Conservation (phyloP, 352 stramenopile species). For the Achlya hypogyna region DNA sequence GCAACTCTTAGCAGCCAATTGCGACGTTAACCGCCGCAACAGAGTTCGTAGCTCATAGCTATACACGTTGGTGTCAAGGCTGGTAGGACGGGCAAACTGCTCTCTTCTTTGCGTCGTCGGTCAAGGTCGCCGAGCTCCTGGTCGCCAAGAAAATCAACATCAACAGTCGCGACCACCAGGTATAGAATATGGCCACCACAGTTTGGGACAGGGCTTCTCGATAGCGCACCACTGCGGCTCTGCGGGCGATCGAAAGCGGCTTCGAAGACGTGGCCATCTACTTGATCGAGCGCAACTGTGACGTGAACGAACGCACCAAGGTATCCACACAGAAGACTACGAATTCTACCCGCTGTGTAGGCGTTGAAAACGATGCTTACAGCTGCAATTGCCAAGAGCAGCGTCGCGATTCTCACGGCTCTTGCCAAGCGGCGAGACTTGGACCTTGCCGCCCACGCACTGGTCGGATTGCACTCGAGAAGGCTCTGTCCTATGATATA, state of each 20-base stretch:
- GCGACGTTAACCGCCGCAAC: constrained; percentile 4
- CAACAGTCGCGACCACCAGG: background rate
- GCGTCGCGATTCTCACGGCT: background rate
- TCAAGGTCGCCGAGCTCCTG: background rate
- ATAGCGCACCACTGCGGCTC: background rate
- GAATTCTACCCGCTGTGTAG: background rate
- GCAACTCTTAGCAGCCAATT: background rate
- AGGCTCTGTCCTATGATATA: background rate
- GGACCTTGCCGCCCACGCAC: background rate
- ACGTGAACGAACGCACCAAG: background rate
- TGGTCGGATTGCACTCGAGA: background rate
- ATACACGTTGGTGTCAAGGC: background rate
- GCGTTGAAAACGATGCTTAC: background rate
- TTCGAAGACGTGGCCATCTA: background rate
- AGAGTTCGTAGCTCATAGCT: background rate
- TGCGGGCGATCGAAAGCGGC: background rate
- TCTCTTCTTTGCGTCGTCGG: background rate
- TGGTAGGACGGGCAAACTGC: background rate
- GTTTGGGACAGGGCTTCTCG: background rate
- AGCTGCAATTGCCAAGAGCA: background rate
- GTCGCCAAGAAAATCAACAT: background rate
- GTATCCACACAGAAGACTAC: background rate
- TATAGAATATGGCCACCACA: background rate
- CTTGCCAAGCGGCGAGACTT: background rate
- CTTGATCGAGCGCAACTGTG: background rate